Percentiles rank a stretch among this genome's conserved stretches.
These are phyloP conservation scores for Inonotus hispidus DNA, from an alignment of 1,284 basidiomycete species.

Conservation along the genomic window DNA sequence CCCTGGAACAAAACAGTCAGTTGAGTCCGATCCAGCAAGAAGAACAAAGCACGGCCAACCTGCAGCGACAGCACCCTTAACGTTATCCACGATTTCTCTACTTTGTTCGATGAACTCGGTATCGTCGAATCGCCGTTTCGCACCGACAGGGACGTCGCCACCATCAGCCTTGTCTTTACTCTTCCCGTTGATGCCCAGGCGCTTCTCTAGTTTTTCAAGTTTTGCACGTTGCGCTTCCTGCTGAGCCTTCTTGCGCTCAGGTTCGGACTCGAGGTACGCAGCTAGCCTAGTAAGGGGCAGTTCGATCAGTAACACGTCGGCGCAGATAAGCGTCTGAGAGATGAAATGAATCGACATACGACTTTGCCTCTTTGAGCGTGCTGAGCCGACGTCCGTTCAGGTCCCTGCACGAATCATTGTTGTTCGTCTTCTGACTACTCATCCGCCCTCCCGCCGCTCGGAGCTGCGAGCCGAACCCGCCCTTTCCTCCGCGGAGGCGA, in stretches of 20 bases:
- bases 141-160: slow-evolving; percentile 53
- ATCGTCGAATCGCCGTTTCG: slow-evolving; percentile 90
- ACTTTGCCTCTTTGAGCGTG: slow-evolving; percentile 94
- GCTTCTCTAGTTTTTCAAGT: slow-evolving; percentile 78
- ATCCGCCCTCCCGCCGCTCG: slow-evolving; percentile 96
- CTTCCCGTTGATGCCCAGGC: slow-evolving; percentile 60
- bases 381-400: slow-evolving; percentile 86
- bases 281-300: slow-evolving; percentile 56
- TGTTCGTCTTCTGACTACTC: slow-evolving; percentile 92
- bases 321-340: not conserved
- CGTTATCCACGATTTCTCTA: slow-evolving; percentile 86
- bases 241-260: slow-evolving; percentile 74
- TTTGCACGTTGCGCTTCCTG: slow-evolving; percentile 81
- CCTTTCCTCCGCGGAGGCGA: slow-evolving; percentile 85
- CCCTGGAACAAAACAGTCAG: slow-evolving; percentile 31
- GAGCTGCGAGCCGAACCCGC: slow-evolving; percentile 95
- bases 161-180: slow-evolving; percentile 48
- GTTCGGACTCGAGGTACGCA: slow-evolving; percentile 83
- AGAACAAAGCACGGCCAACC: slow-evolving; percentile 39
- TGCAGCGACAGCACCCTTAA: slow-evolving; percentile 84
- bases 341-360: slow-evolving; percentile 39
- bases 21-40: not conserved
- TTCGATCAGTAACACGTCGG: slow-evolving; percentile 9
- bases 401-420: slow-evolving; percentile 94
- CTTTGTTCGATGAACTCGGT: slow-evolving; percentile 90